Base-by-base conservation (phyloP, 2,329 filamentous ascomycete species). In the Arthrinium phaeospermum region DNA sequence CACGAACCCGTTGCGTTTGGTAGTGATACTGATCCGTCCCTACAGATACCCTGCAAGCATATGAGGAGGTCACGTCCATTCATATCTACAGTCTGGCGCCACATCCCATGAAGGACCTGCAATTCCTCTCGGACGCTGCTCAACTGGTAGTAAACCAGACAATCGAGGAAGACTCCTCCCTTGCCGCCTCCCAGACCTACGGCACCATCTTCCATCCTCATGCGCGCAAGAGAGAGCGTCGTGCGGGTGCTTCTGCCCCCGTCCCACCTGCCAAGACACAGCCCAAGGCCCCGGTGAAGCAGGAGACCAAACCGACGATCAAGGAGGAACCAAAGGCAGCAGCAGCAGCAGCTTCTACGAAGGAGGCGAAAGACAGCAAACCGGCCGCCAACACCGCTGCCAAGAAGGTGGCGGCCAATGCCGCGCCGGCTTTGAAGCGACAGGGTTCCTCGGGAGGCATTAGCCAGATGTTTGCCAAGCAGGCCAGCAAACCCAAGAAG, bases 41-140 rank as follows among this genome's bases (percentile, higher is more conserved):
- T 53, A 2, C 75, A 96, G 93, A 89, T 75, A 85, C 89, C 0
- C 90, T 94, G 72, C 84, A 86, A 19, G 87, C 89, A 22, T 97
- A 96, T 75, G 87, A 93, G 68, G 85, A 90, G n/a, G 90, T 98
- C 71, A 88, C 87, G 0, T 93, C 94, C 0, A 91, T 98, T 73
- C 94, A 98, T 77, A 85, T 98, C 61, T 98, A 98, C 84, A 98
- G 95, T 78, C 80, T 98, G 24, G 91, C 93, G 57, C 88, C 93
- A 1, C 88, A 90, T 49, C 88, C 91, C 0, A 85, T 95, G 22
- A 92, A 91, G 81, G 88, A 96, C 78, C 82, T 96, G 24, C 90
- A 94, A 76, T 81, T 92, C 0, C 85, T 98, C 51, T 90, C 91
- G 4, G 92, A 96, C 71, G 89, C 91, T 51, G 90, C 90, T 57